Base-by-base conservation (phyloP, 2,329 filamentous ascomycete species). In the Monascus ruber region DNA sequence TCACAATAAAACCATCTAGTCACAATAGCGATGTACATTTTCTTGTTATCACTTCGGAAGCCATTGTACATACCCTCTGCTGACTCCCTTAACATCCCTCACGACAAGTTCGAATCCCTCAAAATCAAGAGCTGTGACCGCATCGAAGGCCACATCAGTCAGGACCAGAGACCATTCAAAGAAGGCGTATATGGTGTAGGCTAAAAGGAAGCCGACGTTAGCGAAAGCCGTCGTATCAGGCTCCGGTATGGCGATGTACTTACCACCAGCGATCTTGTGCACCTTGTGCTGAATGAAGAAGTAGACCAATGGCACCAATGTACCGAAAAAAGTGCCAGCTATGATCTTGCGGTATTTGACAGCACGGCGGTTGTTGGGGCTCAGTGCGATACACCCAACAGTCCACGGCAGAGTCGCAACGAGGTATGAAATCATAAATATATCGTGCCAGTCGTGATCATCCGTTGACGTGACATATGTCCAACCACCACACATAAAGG, bases 221-320 rank as follows among this genome's bases (percentile, higher is more conserved):
- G 32, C 35, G 43, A 42, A 28, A 9, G 34, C 26, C 2, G 25
- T 31, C 24, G 27, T 10, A 34, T 11, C 10, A 5, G 24, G 8
- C 6, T 26, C 28, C 35, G 2, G 25, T 7, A 26, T 5, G 17
- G 24, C 8, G 41, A 5, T 5, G 34, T 36, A 52, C 80, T 63
- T 71, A 96, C 89, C 91, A 73, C 91, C 91, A 42, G 91, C 73
- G 45, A 96, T 78, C 43, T 81, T 85, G 62, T 98, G 87, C 38
- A 98, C 85, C 65, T 98, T 98, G 72, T 98, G 91, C 63, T 95
- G 91, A 47, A 98, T 94, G 60, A 95, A 98, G 61, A 87, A 98
- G 69, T 95, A 96, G 17, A 96, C 75, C 59, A 98, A 69, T 26
- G 88, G 88, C 35, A 95, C 74, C 26, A 98, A 73, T 4, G 87